Percentiles rank a stretch among this genome's conserved stretches.
Conservation (phyloP, 805 yeast species). For the Helenozyma baotianmanensis region DNA sequence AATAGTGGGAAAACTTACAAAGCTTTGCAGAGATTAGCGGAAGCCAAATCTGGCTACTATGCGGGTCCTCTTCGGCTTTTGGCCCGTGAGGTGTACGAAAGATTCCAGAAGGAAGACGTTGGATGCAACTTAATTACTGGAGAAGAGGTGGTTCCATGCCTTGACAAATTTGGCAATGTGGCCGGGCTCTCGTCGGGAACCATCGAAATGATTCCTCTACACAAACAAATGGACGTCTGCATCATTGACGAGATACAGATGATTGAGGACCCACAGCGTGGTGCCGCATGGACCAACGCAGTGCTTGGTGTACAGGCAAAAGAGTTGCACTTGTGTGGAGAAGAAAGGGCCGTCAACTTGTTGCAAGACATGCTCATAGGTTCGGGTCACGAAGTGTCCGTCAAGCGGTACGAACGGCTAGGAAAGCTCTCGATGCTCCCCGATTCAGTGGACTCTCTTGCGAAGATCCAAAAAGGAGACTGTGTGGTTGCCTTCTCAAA, state of each 20-base stretch:
- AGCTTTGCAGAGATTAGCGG: conserved; percentile 66
- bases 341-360: conserved; percentile 72
- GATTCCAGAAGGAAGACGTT: conserved; percentile 61
- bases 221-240: conserved; percentile 71
- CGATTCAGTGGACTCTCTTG: conserved; percentile 26
- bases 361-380: conserved; percentile 51
- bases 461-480: conserved; percentile 63
- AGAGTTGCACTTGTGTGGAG: conserved; percentile 93
- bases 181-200: conserved; percentile 84
- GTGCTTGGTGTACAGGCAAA: conserved; percentile 80
- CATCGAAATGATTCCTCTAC: conserved; percentile 83
- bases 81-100: conserved; percentile 87
- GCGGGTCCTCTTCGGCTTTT: conserved; percentile 92
- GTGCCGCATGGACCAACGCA: conserved; percentile 94
- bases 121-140: conserved; percentile 89
- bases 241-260: conserved; percentile 95
- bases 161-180: conserved; percentile 64
- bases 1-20: conserved; percentile 91
- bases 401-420: conserved; percentile 68
- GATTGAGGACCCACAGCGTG: conserved; percentile 76
- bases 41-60: conserved; percentile 72
- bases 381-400: conserved; percentile 79
- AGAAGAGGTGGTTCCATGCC: conserved; percentile 78
- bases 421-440: conserved; percentile 61
- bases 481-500: conserved; percentile 88